phyloP scores from a whole-genome alignment of 2,329 filamentous ascomycete genomes.

The Fusarium irregulare region DNA sequence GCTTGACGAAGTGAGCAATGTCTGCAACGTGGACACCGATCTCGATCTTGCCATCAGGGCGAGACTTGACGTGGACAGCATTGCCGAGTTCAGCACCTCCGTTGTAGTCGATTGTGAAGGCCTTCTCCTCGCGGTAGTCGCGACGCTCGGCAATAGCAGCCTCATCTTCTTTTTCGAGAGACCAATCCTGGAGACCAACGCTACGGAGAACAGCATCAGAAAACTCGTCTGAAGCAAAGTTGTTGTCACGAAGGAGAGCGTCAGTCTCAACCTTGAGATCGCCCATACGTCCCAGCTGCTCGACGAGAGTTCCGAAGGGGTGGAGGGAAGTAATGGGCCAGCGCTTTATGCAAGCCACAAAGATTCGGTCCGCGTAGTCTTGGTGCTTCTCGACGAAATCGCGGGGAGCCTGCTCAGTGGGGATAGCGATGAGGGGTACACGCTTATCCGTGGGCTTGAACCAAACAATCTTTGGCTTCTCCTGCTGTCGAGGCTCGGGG shows the following conservation, averaged over 20 bases:
- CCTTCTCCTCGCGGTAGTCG: constrained; percentile 88
- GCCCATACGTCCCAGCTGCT: constrained; percentile 97
- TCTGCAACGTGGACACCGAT: constrained; percentile 96
- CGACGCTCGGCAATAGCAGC: constrained; percentile 77
- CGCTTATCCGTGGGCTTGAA: constrained; percentile 99
- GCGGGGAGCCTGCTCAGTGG: constrained; percentile 94
- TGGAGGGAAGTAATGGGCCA: constrained; percentile 99
- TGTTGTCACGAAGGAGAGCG: constrained; percentile 96
- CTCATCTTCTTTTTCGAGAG: constrained; percentile 84
- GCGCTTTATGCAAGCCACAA: constrained; percentile 98
- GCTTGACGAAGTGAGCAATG: constrained; percentile 96
- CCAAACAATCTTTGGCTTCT: constrained; percentile 99
- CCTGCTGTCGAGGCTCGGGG: constrained; percentile 82
- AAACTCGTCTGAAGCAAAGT: constrained; percentile 97
- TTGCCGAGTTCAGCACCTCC: constrained; percentile 90
- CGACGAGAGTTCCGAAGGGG: constrained; percentile 96
- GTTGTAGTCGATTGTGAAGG: constrained; percentile 92
- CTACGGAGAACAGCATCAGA: constrained; percentile 95
- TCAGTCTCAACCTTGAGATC: constrained; percentile 98
- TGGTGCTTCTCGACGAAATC: constrained; percentile 99
- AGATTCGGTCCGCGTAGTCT: constrained; percentile 96
- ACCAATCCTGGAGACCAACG: constrained; percentile 92
- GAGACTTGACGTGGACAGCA: constrained; percentile 89
- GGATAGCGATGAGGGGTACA: constrained; percentile 96
- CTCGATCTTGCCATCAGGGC: constrained; percentile 86